Evolutionary conservation across 192 early-diverging fungal genomes (phyloP), one percentile per base, ranked within the genome.

Genomic region (Coemansia sp.): DNA sequence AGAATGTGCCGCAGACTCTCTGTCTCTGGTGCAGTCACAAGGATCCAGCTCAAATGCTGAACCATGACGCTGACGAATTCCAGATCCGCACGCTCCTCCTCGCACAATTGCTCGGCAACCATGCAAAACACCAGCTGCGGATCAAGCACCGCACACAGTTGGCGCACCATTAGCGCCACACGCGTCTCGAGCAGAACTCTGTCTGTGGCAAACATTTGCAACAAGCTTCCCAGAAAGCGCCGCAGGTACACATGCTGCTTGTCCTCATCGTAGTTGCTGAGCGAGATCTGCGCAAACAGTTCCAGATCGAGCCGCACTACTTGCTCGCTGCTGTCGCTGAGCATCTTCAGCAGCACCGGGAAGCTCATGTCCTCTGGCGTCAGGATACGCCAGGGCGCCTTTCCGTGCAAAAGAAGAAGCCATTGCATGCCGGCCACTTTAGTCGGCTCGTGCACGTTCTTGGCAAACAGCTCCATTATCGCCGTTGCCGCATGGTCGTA

Each of bases 11-110:
- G 76, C 57, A 99, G 71, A 42, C 91, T 89, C 8, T 87, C 81
- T 9, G 97, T 80, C 66, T 99, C 98, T 2, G 95, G 91, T 0
- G 96, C 89, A 1, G 98, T 99, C 25, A 98, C 91, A 14, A 99
- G 80, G 46, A 99, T 96, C 59, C 95, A 90, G 76, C 95, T 97
- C 58, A 99, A 80, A 53, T 97, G 96, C 80, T 98, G 95, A 4
- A 99, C 93, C 96, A 99, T 99, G 3, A 89, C 92, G 61, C 89
- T 91, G 7, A 94, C 91, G 85, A 98, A 99, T 46, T 98, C 97
- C 15, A 76, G 62, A 36, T 81, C 78, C 20, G 61, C 59, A 9
- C 40, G 40, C 9, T 67, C 62, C 14, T 61, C 60, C 19, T 53
- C 66, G 3, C 46, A 22, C 63, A 99, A 71, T 58, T 96, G 89